phyloP scores from a whole-genome alignment of 495 filamentous ascomycete genomes.

The Hyaloscypha hepaticicola region DNA sequence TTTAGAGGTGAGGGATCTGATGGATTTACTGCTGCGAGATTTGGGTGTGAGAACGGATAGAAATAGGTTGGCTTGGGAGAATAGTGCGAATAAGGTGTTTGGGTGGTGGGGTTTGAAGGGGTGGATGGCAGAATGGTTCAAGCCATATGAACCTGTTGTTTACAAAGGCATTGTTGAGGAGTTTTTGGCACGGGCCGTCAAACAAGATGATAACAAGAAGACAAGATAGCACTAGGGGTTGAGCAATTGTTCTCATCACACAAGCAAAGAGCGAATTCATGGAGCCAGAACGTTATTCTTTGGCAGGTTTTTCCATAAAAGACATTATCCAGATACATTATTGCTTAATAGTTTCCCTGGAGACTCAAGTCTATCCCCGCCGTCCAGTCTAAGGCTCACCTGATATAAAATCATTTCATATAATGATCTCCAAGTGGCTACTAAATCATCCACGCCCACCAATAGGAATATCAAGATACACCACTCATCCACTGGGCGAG shows the following conservation, averaged over 20 bases:
- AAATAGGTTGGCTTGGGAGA: slow-evolving; percentile 19
- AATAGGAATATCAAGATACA: background rate
- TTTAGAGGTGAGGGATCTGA: background rate
- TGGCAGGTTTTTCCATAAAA: background rate
- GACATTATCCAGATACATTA: background rate
- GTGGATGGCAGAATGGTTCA: slow-evolving; percentile 39
- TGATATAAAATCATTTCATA: background rate
- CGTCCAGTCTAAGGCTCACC: too few relatives aligned
- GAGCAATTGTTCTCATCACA: background rate
- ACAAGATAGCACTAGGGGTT: background rate
- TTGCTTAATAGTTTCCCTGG: background rate
- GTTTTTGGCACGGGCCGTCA: slow-evolving; percentile 14
- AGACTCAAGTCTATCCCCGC: background rate
- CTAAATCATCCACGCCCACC: background rate
- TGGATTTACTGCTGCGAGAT: slow-evolving; percentile 21
- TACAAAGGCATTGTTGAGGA: slow-evolving; percentile 41
- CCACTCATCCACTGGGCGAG: background rate
- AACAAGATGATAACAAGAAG: background rate
- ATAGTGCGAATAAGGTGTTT: background rate
- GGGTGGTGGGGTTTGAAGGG: slow-evolving; percentile 19
- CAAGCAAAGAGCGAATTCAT: background rate
- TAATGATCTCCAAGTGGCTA: background rate
- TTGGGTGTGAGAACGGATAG: slow-evolving; percentile 30
- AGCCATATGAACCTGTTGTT: slow-evolving; percentile 38
- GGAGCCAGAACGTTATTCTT: background rate